Evolutionary conservation across 2,329 filamentous ascomycete species (phyloP).

Genomic region (Aspergillus costaricaensis): DNA sequence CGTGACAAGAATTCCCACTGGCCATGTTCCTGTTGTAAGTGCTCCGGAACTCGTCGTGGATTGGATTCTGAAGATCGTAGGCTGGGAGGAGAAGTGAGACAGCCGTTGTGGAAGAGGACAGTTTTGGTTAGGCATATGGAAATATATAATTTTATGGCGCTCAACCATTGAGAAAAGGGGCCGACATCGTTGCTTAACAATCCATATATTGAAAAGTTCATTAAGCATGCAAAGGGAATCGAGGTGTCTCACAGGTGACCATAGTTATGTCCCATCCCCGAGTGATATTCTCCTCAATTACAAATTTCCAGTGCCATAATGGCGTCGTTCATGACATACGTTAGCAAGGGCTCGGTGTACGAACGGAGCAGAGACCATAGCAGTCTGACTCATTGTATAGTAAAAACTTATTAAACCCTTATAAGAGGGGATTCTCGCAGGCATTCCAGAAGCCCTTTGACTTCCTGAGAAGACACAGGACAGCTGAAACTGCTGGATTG

Average conservation of each 20-base stretch:
- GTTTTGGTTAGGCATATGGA: too few relatives aligned
- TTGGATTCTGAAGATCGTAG: neutral
- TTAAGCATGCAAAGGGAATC: too few relatives aligned
- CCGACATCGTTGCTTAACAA: too few relatives aligned
- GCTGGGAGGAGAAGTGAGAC: neutral
- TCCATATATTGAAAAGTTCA: too few relatives aligned
- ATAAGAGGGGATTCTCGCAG: conserved; percentile 22
- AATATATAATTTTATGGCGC: too few relatives aligned
- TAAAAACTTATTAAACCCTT: conserved; percentile 20
- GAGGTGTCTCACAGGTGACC: too few relatives aligned
- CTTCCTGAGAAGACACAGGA: too few relatives aligned
- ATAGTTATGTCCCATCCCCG: too few relatives aligned
- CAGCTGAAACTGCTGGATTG: too few relatives aligned
- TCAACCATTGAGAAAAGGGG: too few relatives aligned
- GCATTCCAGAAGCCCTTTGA: conserved; percentile 15
- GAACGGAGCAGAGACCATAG: conserved; percentile 35
- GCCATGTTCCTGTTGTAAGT: neutral
- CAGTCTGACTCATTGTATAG: conserved; percentile 4
- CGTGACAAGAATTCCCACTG: neutral
- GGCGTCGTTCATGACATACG: conserved; percentile 3
- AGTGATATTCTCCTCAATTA: too few relatives aligned
- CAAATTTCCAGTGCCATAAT: too few relatives aligned
- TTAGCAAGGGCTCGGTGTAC: conserved; percentile 35
- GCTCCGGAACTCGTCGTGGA: neutral
- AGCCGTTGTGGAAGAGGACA: neutral